Percentiles rank a stretch among this genome's conserved stretches.
These are phyloP conservation scores for Cladosporium halotolerans DNA, from an alignment of 2,329 filamentous ascomycete genomes.

Conservation along the genomic window DNA sequence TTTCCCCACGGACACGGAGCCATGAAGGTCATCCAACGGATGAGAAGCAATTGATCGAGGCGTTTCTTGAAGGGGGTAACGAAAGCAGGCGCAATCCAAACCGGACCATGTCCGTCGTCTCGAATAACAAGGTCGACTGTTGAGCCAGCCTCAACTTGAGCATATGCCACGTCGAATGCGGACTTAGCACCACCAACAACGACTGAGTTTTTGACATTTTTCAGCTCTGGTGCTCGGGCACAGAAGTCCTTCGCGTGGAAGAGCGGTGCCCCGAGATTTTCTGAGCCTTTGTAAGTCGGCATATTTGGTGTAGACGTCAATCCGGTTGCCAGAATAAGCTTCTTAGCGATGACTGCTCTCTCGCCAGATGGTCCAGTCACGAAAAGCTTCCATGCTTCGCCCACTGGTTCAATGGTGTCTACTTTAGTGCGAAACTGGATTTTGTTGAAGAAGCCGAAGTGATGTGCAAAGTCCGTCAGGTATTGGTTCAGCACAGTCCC, in stretches of 20 bases:
- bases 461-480: slow-evolving; percentile 48
- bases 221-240: slow-evolving; percentile 31
- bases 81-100: slow-evolving; percentile 54
- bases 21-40: slow-evolving; percentile 65
- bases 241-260: slow-evolving; percentile 54
- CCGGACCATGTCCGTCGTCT: slow-evolving; percentile 52
- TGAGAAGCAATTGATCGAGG: slow-evolving; percentile 62
- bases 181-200: slow-evolving; percentile 59
- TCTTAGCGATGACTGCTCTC: slow-evolving; percentile 28
- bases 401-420: slow-evolving; percentile 38
- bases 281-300: slow-evolving; percentile 45
- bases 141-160: slow-evolving; percentile 48
- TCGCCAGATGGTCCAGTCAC: slow-evolving; percentile 17
- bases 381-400: slow-evolving; percentile 17
- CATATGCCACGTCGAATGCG: slow-evolving; percentile 57
- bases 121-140: slow-evolving; percentile 53
- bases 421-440: slow-evolving; percentile 50
- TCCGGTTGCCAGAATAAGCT: slow-evolving; percentile 57
- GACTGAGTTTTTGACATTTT: slow-evolving; percentile 38
- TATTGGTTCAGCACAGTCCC: slow-evolving; percentile 53
- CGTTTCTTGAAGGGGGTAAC: slow-evolving; percentile 63
- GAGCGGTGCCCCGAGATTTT: slow-evolving; percentile 47
- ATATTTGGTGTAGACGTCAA: slow-evolving; percentile 53
- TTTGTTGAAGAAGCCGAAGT: slow-evolving; percentile 45
- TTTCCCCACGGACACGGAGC: slow-evolving; percentile 67